These are phyloP conservation scores for Truncatella angustata DNA, from an alignment of 2,329 filamentous ascomycete genomes.

Conservation along the genomic window DNA sequence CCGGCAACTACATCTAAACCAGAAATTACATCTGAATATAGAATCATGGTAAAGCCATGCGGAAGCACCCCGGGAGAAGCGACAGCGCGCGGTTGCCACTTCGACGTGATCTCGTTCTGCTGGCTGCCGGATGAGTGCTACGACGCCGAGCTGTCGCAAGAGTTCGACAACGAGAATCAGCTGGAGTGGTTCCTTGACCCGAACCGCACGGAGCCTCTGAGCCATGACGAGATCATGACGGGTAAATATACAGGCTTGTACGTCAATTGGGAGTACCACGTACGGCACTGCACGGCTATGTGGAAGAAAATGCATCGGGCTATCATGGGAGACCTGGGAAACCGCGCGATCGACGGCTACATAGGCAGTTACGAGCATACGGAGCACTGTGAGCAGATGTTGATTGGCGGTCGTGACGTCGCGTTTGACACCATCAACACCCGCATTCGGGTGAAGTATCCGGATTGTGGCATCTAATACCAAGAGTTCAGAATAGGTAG, in stretches of 20 bases:
- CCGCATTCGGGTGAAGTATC: slow-evolving; percentile 14
- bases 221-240: slow-evolving; percentile 11
- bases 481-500: no score
- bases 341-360: slow-evolving; percentile 17
- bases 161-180: slow-evolving; percentile 12
- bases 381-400: slow-evolving; percentile 16
- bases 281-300: slow-evolving; percentile 19
- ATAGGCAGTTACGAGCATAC: slow-evolving; percentile 18
- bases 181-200: slow-evolving; percentile 14
- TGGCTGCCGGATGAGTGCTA: slow-evolving; percentile 24
- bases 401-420: slow-evolving; percentile 13
- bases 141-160: slow-evolving; percentile 18
- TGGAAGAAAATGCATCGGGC: slow-evolving; percentile 21
- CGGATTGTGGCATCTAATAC: slow-evolving; percentile 2
- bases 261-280: slow-evolving; percentile 18
- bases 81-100: slow-evolving; percentile 17
- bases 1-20: no score
- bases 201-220: slow-evolving; percentile 11
- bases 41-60: slow-evolving; percentile 18
- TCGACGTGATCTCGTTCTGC: slow-evolving; percentile 24
- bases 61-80: slow-evolving; percentile 19
- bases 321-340: background rate
- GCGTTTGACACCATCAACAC: slow-evolving; percentile 13
- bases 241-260: slow-evolving; percentile 13
- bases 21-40: no score